Evolutionary conservation across 1,139 yeast genomes (phyloP), one percentile per base, ranked within the genome.

Genomic region (Kodamaea plutei): DNA sequence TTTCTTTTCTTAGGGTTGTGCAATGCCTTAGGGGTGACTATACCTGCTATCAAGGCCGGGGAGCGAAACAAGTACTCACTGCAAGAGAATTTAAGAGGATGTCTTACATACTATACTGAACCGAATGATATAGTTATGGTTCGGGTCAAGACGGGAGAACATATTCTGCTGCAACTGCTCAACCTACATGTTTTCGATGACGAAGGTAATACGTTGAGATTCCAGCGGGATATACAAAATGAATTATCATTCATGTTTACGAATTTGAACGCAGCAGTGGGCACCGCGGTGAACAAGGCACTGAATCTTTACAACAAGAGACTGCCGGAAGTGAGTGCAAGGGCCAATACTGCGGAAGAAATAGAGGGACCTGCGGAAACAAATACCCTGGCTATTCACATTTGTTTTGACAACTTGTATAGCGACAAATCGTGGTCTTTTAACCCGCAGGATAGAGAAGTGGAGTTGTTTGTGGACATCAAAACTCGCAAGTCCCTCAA

Each of bases 381-480:
- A 32, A 25, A 24, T 29, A 33, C 32, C n/a, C 58, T 64, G 4
- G 44, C 52, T 23, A 53, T 67, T 13, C 55, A 63, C 38, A 50
- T 68, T 16, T 68, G 74, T 42, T 66, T 67, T 43, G 72, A 68
- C 45, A 68, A 68, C 40, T 35, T 66, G 20, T 67, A 58, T 45
- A 47, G 47, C 30, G 74, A 68, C 42, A 59, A 59, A 40, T 61
- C 69, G 9, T 68, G 73, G 73, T 56, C 69, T 14, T 68, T 64
- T 42, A 44, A 48, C 13, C 66, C 70, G 5, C 36, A 40, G 20
- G 26, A 44, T 3, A 50, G 53, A 25, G 71, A 68, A 28, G 48
- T 68, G 12, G 60, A 60, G 35, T 31, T 67, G 22, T 44, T 36
- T 9, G 69, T 67, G 10, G 58, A 59, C 29, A 56, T 67, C 33